These are phyloP conservation scores for Gliomastix tumulicola DNA, from an alignment of 2,329 filamentous ascomycete genomes.

Conservation along the genomic window DNA sequence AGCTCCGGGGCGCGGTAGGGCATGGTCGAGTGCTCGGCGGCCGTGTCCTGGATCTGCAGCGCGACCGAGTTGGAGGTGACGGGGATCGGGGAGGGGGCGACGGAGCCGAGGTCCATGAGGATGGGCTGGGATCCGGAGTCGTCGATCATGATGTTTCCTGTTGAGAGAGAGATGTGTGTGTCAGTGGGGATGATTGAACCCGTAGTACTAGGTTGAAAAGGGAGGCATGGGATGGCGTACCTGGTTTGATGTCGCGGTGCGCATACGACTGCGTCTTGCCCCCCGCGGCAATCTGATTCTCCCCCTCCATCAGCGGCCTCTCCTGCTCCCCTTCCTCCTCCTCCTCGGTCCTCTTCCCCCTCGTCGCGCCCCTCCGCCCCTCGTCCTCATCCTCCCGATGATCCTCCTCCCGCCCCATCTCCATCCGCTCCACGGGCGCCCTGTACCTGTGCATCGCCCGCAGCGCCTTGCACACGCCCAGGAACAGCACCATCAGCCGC, in stretches of 20 bases:
- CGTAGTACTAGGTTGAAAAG: too few species aligned
- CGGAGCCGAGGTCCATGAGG: conserved; percentile 93
- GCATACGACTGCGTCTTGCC: conserved; percentile 75
- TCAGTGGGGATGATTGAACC: too few species aligned
- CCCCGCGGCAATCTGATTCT: conserved; percentile 58
- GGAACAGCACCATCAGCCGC: conserved; percentile 79
- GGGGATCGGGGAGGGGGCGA: conserved; percentile 78
- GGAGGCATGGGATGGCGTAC: conserved; percentile 37
- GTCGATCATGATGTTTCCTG: conserved; percentile 95
- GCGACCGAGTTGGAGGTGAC: conserved; percentile 88
- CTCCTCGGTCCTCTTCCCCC: conserved; percentile 45
- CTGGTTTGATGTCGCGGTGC: conserved; percentile 95
- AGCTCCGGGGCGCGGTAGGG: conserved; percentile 95
- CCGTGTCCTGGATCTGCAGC: conserved; percentile 86
- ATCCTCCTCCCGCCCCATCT: conserved; percentile 38
- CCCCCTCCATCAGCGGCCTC: conserved; percentile 75
- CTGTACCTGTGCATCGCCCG: conserved; percentile 88
- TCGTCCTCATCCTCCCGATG: conserved; percentile 25
- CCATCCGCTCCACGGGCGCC: conserved; percentile 40
- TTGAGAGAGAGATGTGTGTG: too few species aligned
- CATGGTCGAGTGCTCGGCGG: conserved; percentile 97
- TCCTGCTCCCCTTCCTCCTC: conserved; percentile 71
- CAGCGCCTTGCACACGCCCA: conserved; percentile 84
- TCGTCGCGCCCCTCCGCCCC: conserved; percentile 19
- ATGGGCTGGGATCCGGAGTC: conserved; percentile 85